phyloP scores from a whole-genome alignment of 441 rosid species.

The Sinapis alba region DNA sequence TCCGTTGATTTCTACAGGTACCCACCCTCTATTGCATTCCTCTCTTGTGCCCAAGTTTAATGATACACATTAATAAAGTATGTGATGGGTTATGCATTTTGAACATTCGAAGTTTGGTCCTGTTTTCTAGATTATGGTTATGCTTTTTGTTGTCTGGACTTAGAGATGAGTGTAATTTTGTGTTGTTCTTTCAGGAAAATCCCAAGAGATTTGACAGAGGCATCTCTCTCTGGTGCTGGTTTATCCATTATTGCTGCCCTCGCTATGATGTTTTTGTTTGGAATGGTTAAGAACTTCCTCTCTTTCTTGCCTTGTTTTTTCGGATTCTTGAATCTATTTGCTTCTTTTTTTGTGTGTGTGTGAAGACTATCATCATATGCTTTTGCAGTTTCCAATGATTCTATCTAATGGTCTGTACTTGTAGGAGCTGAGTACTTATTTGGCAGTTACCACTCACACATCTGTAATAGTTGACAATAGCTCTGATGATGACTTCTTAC shows the following conservation, averaged over 20 bases:
- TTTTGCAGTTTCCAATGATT: conserved; percentile 1
- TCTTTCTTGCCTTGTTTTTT: neutral
- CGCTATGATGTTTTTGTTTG: conserved; percentile 87
- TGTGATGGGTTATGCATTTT: neutral
- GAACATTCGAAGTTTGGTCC: neutral
- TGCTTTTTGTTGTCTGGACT: neutral
- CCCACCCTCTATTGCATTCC: neutral
- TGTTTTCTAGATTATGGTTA: neutral
- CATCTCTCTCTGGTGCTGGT: conserved; percentile 94
- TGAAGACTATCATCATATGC: neutral
- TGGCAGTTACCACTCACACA: conserved; percentile 67
- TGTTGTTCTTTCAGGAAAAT: conserved; percentile 71
- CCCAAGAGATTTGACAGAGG: conserved; percentile 97
- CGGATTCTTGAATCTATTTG: neutral
- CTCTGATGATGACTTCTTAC: conserved; percentile 81
- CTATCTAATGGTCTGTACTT: conserved; percentile 18
- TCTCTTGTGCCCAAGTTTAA: neutral
- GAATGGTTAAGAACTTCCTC: conserved; percentile 59
- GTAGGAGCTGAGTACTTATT: conserved; percentile 86
- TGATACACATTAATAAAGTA: neutral
- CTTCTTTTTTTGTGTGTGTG: neutral
- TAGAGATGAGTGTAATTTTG: conserved; percentile 7
- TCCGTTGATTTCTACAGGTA: conserved; percentile 95
- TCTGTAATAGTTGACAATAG: conserved; percentile 89
- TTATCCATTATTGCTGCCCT: conserved; percentile 88